Conservation (phyloP, 1,139 yeast genomes). For the Blastobotrys elegans region DNA sequence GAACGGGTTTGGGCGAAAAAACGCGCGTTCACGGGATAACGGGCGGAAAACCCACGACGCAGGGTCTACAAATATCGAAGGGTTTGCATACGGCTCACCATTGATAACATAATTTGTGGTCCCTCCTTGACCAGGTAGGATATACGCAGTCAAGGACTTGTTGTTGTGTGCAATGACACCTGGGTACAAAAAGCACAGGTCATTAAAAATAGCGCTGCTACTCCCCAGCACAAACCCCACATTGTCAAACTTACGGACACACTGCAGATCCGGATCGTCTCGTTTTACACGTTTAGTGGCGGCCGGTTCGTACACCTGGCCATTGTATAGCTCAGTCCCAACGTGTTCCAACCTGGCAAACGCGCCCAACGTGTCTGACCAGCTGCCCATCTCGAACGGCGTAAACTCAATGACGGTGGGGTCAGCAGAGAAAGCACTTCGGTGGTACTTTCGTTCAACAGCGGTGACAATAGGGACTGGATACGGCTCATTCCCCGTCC, state of each 20-base stretch:
- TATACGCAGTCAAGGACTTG: background rate
- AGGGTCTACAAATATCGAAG: background rate
- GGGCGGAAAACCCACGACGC: slow-evolving; percentile 8
- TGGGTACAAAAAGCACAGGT: slow-evolving; percentile 35
- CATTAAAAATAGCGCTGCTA: slow-evolving; percentile 71
- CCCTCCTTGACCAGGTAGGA: slow-evolving; percentile 4
- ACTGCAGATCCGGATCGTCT: slow-evolving; percentile 23
- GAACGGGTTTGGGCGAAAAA: slow-evolving; percentile 68
- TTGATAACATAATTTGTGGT: slow-evolving; percentile 5
- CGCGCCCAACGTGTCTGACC: slow-evolving; percentile 71
- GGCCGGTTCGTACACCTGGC: slow-evolving; percentile 29
- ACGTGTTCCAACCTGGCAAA: slow-evolving; percentile 67
- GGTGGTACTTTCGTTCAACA: slow-evolving; percentile 48
- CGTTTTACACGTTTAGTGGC: background rate
- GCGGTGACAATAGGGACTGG: slow-evolving; percentile 72
- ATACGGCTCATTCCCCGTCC: slow-evolving; percentile 40
- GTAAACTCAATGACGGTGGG: slow-evolving; percentile 72
- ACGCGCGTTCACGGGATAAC: slow-evolving; percentile 13
- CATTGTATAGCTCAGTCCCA: slow-evolving; percentile 61
- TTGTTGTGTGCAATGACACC: slow-evolving; percentile 2
- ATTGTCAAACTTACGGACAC: slow-evolving; percentile 67
- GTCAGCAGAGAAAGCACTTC: slow-evolving; percentile 48
- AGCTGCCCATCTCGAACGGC: slow-evolving; percentile 82
- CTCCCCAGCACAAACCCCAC: slow-evolving; percentile 74
- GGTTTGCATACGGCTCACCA: slow-evolving; percentile 1